Evolutionary conservation across 1,284 basidiomycete genomes (phyloP).

Genomic region (Vanrija humicola): DNA sequence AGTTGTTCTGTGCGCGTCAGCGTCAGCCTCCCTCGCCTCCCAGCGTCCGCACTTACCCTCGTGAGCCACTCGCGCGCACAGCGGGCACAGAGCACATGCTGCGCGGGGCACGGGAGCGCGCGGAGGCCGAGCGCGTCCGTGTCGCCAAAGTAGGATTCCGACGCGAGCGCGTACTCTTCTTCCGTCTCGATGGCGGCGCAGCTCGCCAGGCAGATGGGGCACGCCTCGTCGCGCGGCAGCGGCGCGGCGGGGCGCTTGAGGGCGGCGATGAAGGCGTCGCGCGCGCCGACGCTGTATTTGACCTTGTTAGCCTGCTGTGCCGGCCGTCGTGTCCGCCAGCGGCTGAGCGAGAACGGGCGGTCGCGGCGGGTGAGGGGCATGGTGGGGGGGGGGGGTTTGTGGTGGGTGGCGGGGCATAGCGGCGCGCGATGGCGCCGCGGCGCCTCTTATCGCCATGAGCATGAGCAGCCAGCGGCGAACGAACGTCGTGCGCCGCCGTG

Average conservation of each 20-base stretch:
- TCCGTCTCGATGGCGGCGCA: slow-evolving; percentile 19
- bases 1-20: slow-evolving; percentile 17
- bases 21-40: neutral
- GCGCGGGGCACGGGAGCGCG: slow-evolving; percentile 10
- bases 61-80: slow-evolving; percentile 15
- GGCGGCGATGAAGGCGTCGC: slow-evolving; percentile 12
- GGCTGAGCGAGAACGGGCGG: no score
- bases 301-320: neutral
- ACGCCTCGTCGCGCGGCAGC: slow-evolving; percentile 1
- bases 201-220: slow-evolving; percentile 21
- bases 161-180: slow-evolving; percentile 24
- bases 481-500: no score
- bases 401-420: no score
- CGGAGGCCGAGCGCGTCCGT: slow-evolving; percentile 14
- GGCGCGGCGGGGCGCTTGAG: slow-evolving; percentile 7
- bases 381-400: neutral
- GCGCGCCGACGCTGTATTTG: slow-evolving; percentile 7
- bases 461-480: no score
- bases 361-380: no score
- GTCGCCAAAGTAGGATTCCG: slow-evolving; percentile 17
- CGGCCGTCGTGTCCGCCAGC: no score
- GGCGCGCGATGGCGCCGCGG: no score
- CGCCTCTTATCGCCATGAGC: no score
- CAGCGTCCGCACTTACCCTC: slow-evolving; percentile 6
- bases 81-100: slow-evolving; percentile 20